phyloP scores from a whole-genome alignment of 345 rosid species.

The Heritiera littoralis region DNA sequence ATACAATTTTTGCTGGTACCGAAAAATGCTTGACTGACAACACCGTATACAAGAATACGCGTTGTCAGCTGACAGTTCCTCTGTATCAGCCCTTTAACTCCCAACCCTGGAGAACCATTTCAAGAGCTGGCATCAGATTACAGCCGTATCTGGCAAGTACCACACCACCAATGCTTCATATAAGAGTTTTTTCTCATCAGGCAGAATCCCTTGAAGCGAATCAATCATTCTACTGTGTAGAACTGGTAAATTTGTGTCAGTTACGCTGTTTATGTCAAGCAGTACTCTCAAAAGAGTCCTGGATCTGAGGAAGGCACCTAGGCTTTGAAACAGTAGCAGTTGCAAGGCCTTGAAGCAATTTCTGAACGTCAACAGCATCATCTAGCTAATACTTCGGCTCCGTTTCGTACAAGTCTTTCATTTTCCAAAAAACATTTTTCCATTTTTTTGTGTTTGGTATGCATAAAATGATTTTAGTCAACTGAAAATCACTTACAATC shows the following conservation, averaged over 20 bases:
- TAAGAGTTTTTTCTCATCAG: neutral
- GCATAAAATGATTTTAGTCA: no score
- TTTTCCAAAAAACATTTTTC: no score
- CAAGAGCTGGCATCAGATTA: neutral
- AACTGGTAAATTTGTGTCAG: neutral
- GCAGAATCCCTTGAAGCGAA: slow-evolving; percentile 2
- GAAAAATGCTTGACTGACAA: neutral
- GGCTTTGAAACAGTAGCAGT: slow-evolving; percentile 49
- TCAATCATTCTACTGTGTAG: neutral
- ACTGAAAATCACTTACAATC: no score
- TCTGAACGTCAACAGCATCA: slow-evolving; percentile 57
- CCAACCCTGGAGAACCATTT: neutral
- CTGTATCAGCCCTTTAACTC: neutral
- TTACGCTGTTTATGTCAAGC: slow-evolving; percentile 30
- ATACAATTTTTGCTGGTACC: slow-evolving; percentile 23
- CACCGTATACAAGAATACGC: slow-evolving; percentile 22
- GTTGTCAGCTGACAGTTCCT: slow-evolving; percentile 12
- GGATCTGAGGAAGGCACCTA: slow-evolving; percentile 26
- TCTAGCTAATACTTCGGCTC: slow-evolving; percentile 58
- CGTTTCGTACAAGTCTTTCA: no score
- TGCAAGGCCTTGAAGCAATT: slow-evolving; percentile 69
- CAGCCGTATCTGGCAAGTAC: slow-evolving; percentile 2
- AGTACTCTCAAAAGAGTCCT: slow-evolving; percentile 63
- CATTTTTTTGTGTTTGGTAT: no score
- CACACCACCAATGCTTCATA: slow-evolving; percentile 3